A percentile compares a stretch with the other conserved stretches of the same genome.
These are phyloP conservation scores for Chlamydomonas sp. DNA, from an alignment of 139 green algal genomes.

Conservation along the genomic window DNA sequence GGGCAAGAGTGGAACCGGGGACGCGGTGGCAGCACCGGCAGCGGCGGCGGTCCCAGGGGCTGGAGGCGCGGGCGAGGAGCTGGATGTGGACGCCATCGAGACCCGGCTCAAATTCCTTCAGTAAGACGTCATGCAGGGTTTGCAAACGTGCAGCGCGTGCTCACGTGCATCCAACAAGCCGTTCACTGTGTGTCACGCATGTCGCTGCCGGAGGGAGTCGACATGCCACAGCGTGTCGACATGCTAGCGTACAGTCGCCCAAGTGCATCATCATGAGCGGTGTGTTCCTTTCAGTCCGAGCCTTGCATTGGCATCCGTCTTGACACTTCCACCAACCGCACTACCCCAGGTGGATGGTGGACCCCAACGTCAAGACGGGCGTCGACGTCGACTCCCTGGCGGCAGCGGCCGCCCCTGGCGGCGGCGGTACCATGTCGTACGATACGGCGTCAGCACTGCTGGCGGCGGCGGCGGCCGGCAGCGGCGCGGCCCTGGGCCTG, in stretches of 20 bases:
- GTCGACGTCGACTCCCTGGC: background rate
- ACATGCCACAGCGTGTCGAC: no score
- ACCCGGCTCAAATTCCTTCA: slow-evolving; percentile 5
- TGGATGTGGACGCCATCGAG: slow-evolving; percentile 3
- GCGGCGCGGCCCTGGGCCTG: background rate
- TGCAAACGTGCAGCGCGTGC: no score
- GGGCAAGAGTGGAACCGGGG: no score
- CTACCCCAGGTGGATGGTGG: slow-evolving; percentile 4
- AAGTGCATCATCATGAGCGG: no score
- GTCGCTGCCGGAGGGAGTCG: no score
- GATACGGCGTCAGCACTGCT: background rate
- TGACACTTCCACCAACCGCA: no score
- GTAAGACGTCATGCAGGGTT: no score
- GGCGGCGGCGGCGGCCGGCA: background rate
- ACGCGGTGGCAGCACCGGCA: background rate
- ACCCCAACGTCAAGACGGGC: background rate
- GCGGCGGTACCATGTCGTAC: background rate
- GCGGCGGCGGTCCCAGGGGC: background rate
- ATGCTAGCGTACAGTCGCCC: no score
- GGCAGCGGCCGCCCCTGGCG: background rate
- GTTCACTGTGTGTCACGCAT: no score
- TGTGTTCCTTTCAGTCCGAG: no score
- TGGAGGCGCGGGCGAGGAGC: background rate
- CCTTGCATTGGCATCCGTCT: no score
- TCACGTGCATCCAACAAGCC: no score